A percentile compares a stretch with the other conserved stretches of the same genome.
Evolutionary conservation across 371 early-diverging fungal genomes (phyloP).

Genomic region (Batrachochytrium dendrobatidis): DNA sequence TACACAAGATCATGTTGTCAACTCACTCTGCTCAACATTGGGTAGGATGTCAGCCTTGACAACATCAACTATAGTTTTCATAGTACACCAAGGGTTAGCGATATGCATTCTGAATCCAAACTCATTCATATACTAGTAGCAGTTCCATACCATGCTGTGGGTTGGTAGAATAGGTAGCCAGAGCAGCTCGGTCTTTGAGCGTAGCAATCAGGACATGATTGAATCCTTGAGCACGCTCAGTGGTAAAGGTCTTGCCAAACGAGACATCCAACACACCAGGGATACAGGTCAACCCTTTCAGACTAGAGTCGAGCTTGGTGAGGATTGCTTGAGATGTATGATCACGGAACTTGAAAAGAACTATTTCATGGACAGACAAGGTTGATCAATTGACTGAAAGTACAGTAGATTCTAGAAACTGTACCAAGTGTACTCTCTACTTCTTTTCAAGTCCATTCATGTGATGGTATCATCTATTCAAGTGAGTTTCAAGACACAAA

Average conservation of each 20-base stretch:
- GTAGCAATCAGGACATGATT: neutral
- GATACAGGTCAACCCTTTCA: neutral
- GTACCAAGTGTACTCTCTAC: neutral
- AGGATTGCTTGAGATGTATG: neutral
- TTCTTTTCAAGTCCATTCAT: neutral
- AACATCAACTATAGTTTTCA: too few relatives aligned
- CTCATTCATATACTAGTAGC: too few relatives aligned
- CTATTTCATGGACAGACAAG: too few relatives aligned
- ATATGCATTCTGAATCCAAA: too few relatives aligned
- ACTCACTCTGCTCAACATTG: too few relatives aligned
- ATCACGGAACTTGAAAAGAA: neutral
- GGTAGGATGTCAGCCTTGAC: too few relatives aligned
- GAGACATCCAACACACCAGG: neutral
- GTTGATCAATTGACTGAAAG: neutral
- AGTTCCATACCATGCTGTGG: neutral
- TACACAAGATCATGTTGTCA: too few relatives aligned
- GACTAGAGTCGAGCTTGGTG: neutral
- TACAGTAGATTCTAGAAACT: neutral
- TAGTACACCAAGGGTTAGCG: too few relatives aligned
- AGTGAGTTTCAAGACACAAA: neutral
- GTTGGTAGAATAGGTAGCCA: neutral
- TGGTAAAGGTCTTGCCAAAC: constrained; percentile 5
- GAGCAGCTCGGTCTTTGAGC: neutral
- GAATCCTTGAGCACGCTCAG: constrained; percentile 2
- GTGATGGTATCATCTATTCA: neutral